Conservation (phyloP, 768 basidiomycete species). For the Calocybe indica region DNA sequence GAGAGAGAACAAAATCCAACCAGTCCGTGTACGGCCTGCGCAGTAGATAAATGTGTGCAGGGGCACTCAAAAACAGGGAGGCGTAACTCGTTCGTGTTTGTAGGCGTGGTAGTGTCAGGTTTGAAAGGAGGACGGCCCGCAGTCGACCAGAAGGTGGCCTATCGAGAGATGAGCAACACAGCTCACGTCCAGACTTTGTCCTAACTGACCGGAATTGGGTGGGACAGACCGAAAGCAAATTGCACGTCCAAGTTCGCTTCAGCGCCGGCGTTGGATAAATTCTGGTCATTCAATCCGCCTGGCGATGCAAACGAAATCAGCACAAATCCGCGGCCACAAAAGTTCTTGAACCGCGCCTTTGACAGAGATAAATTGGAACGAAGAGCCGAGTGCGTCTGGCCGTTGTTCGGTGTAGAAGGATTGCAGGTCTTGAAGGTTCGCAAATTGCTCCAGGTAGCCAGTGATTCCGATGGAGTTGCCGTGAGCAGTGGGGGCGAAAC, state of each 20-base stretch:
- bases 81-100: background rate
- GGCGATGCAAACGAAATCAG: too few relatives aligned
- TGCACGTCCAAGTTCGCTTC: slow-evolving; percentile 70
- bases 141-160: slow-evolving; percentile 3
- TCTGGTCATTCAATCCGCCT: slow-evolving; percentile 64
- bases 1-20: slow-evolving; percentile 47
- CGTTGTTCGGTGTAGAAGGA: slow-evolving; percentile 43
- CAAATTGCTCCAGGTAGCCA: slow-evolving; percentile 47
- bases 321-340: too few relatives aligned
- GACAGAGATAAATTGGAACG: slow-evolving; percentile 48
- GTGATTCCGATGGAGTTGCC: slow-evolving; percentile 49
- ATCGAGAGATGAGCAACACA: too few relatives aligned
- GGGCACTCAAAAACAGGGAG: background rate
- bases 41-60: background rate
- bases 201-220: slow-evolving; percentile 42
- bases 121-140: background rate
- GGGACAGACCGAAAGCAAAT: slow-evolving; percentile 58
- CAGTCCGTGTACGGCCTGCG: slow-evolving; percentile 36
- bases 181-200: too few relatives aligned
- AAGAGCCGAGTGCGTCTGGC: slow-evolving; percentile 41
- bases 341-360: slow-evolving; percentile 3
- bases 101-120: background rate
- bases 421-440: slow-evolving; percentile 47
- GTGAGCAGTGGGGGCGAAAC: slow-evolving; percentile 34
- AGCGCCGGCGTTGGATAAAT: slow-evolving; percentile 38